These are phyloP conservation scores for Deakozyma indianensis DNA, from an alignment of 805 yeast genomes.

Conservation along the genomic window DNA sequence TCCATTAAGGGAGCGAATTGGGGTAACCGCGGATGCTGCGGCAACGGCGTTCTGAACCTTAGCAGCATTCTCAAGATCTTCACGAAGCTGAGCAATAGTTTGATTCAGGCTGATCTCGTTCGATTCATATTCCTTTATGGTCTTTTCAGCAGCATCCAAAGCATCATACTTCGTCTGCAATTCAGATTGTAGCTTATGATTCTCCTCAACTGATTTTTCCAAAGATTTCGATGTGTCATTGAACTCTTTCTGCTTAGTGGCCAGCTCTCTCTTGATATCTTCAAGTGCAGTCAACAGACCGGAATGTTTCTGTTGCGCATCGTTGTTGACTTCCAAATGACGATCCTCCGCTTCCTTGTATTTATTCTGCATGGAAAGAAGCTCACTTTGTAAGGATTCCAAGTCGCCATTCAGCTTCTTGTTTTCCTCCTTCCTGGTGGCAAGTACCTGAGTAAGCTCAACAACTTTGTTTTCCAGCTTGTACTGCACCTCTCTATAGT, in stretches of 20 bases:
- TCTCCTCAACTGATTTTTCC: constrained; percentile 11
- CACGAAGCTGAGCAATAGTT: constrained; percentile 24
- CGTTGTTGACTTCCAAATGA: constrained; percentile 15
- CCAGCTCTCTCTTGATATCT: constrained; percentile 9
- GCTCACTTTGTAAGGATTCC: constrained; percentile 3
- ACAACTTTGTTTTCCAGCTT: constrained; percentile 95
- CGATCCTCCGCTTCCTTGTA: constrained; percentile 14
- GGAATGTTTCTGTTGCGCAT: constrained; percentile 12
- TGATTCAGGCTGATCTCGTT: constrained; percentile 10
- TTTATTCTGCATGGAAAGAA: constrained; percentile 12
- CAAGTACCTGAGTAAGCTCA: constrained; percentile 74
- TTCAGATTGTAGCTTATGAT: constrained; percentile 21
- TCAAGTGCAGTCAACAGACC: constrained; percentile 9
- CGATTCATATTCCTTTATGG: constrained; percentile 11
- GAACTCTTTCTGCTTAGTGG: constrained; percentile 14
- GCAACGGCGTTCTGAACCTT: constrained; percentile 15
- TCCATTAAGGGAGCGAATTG: constrained; percentile 16
- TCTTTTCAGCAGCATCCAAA: constrained; percentile 17
- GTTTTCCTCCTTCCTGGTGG: constrained; percentile 71
- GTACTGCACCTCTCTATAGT: constrained; percentile 81
- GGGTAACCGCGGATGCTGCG: constrained; percentile 21
- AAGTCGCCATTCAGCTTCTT: constrained; percentile 25
- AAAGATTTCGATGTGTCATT: constrained; percentile 9
- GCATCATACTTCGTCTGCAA: constrained; percentile 12
- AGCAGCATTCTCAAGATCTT: constrained; percentile 32